Percentiles rank a stretch among this genome's conserved stretches.
Conservation (phyloP, 1,284 basidiomycete species). For the Ceratorhiza oryzae-sativae region DNA sequence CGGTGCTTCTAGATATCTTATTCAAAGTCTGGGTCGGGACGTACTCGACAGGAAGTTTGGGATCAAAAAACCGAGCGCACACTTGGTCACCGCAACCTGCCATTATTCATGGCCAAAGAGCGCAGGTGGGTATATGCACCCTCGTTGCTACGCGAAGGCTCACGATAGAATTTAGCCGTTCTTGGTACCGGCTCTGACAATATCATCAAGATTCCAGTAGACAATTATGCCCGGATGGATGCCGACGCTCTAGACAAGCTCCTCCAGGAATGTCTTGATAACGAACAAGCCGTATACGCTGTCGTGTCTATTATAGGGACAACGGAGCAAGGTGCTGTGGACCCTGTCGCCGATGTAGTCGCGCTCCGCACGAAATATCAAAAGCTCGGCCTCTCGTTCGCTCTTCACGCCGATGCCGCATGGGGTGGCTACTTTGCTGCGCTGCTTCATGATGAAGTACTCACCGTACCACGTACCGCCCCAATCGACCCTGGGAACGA, state of each 20-base stretch:
- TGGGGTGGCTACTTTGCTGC: slow-evolving; percentile 58
- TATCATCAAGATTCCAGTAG: slow-evolving; percentile 52
- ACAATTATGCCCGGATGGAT: slow-evolving; percentile 54
- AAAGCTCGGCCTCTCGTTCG: slow-evolving; percentile 52
- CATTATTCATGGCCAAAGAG: slow-evolving; percentile 62
- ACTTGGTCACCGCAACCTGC: slow-evolving; percentile 51
- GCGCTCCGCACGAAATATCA: slow-evolving; percentile 51
- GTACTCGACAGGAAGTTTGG: slow-evolving; percentile 48
- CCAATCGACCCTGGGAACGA: slow-evolving; percentile 38
- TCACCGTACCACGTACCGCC: neutral
- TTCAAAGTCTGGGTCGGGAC: slow-evolving; percentile 54
- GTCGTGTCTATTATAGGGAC: slow-evolving; percentile 58
- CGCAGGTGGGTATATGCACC: slow-evolving; percentile 50
- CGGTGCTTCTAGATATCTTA: neutral
- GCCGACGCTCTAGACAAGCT: slow-evolving; percentile 46
- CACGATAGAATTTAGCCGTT: slow-evolving; percentile 49
- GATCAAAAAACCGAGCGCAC: slow-evolving; percentile 46
- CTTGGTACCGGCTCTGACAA: slow-evolving; percentile 57
- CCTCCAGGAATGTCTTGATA: slow-evolving; percentile 50
- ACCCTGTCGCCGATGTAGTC: slow-evolving; percentile 55
- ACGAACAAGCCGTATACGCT: slow-evolving; percentile 53
- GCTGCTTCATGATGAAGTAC: slow-evolving; percentile 5
- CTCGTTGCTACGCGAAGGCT: neutral
- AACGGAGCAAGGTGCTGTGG: slow-evolving; percentile 58
- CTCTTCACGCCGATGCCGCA: slow-evolving; percentile 57